Conservation (phyloP, 495 filamentous ascomycete species). For the Penicillium canariense region DNA sequence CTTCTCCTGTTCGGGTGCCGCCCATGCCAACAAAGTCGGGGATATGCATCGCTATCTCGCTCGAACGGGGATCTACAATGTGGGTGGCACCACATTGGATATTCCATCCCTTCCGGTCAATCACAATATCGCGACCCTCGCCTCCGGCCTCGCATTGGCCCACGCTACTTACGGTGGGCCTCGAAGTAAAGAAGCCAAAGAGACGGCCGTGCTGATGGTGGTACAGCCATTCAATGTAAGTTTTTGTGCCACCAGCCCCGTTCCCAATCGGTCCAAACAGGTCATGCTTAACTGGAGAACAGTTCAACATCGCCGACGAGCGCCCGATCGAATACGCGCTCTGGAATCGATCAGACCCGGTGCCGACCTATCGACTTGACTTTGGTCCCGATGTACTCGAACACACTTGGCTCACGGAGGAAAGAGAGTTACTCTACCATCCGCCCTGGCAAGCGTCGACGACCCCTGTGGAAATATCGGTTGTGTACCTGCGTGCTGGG, state of each 20-base stretch:
- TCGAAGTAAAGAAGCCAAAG: slow-evolving; percentile 16
- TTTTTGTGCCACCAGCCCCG: not conserved
- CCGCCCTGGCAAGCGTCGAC: slow-evolving; percentile 56
- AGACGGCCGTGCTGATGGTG: slow-evolving; percentile 65
- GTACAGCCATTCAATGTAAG: slow-evolving; percentile 66
- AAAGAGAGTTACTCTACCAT: slow-evolving; percentile 66
- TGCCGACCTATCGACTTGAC: slow-evolving; percentile 52
- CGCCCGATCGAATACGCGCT: slow-evolving; percentile 43
- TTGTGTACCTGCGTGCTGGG: slow-evolving; percentile 81
- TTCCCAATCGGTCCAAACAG: not conserved
- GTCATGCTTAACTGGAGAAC: not conserved
- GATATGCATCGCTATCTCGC: slow-evolving; percentile 56
- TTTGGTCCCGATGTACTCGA: slow-evolving; percentile 58
- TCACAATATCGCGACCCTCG: slow-evolving; percentile 57
- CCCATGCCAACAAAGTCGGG: slow-evolving; percentile 60
- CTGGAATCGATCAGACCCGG: slow-evolving; percentile 53
- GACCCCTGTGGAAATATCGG: slow-evolving; percentile 62
- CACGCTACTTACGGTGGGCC: slow-evolving; percentile 61
- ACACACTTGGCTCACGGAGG: slow-evolving; percentile 57
- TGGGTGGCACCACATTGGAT: slow-evolving; percentile 9
- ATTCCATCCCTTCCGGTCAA: slow-evolving; percentile 56
- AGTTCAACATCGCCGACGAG: slow-evolving; percentile 82
- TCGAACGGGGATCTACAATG: slow-evolving; percentile 21
- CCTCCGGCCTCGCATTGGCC: slow-evolving; percentile 62
- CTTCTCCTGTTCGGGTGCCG: slow-evolving; percentile 75